Evolutionary conservation across 306 rosid species (phyloP).

Genomic region (Acacia confusa): DNA sequence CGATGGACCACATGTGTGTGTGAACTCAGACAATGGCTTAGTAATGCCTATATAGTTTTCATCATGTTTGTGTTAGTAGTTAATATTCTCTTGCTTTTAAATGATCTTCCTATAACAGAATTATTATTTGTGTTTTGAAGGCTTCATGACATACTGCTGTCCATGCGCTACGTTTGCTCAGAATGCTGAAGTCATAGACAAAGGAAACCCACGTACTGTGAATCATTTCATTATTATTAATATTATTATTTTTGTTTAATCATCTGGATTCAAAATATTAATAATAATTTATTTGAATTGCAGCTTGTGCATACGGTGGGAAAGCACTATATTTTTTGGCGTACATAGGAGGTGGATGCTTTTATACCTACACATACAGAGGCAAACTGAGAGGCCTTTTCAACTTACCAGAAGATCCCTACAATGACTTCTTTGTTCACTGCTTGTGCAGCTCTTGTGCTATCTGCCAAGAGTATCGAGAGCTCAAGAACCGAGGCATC

Average conservation of each 20-base stretch:
- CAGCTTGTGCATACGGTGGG: conserved; percentile 35
- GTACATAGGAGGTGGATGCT: neutral
- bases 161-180: conserved; percentile 33
- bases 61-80: too few relatives aligned
- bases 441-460: conserved; percentile 31
- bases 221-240: neutral
- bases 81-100: neutral
- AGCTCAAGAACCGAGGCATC: conserved; percentile 41
- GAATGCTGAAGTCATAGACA: conserved; percentile 37
- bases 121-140: conserved; percentile 15
- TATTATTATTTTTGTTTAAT: neutral
- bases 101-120: neutral
- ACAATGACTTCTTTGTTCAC: conserved; percentile 33
- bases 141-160: conserved; percentile 35
- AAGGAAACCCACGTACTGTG: conserved; percentile 35
- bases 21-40: too few relatives aligned
- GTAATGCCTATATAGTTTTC: too few relatives aligned
- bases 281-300: neutral
- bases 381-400: conserved; percentile 30
- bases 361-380: conserved; percentile 36
- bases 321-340: neutral
- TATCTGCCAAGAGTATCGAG: conserved; percentile 42
- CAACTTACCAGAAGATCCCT: conserved; percentile 38
- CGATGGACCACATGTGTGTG: too few relatives aligned
- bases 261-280: neutral